Base-by-base conservation (phyloP, 192 early-diverging fungal species). In the Backusella luteola region DNA sequence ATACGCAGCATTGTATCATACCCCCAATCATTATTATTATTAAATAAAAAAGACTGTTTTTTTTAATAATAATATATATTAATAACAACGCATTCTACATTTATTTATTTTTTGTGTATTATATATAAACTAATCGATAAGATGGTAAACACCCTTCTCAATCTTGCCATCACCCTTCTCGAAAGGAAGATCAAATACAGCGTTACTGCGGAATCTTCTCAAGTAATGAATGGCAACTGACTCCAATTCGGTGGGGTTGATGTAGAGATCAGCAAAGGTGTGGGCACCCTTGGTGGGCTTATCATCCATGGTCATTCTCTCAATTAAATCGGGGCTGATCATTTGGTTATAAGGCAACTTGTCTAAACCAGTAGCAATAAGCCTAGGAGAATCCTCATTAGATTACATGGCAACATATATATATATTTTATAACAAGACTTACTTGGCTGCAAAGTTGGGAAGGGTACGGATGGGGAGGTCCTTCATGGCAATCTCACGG, bases 241-340 rank as follows among this genome's bases (percentile, higher is more conserved):
- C 81, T 97, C 96, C 29, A 97, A 87, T 11, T 86, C 89, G 42
- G 89, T 87, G 6, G 96, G 96, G 76, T 92, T 84, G 76, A 99
- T 92, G 46, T 91, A 90, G 41, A 97, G 87, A 69, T 99, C 94
- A 26, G 87, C 89, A 82, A 98, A 97, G 34, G 94, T 96, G 76
- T 92, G 88, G 71, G 93, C 88, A 38, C 81, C 87, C 59, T 88
- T 84, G n/a, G 87, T 89, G 23, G 91, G 85, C 56, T 85, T 83
- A 76, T 95, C 95, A 81, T 92, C 87, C 70, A 95, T 85, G 69
- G 80, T 86, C 89, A 95, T 88, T 73, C 93, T 85, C 73, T 96
- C 94, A 69, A 97, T 88, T 82, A 96, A 93, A 83, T 99, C 94
- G 52, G 95, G 90, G 76, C 89, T 87, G 84, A 85, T 34, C 75